phyloP scores from a whole-genome alignment of 176 grass and related monocot species.

The Phragmites australis region DNA sequence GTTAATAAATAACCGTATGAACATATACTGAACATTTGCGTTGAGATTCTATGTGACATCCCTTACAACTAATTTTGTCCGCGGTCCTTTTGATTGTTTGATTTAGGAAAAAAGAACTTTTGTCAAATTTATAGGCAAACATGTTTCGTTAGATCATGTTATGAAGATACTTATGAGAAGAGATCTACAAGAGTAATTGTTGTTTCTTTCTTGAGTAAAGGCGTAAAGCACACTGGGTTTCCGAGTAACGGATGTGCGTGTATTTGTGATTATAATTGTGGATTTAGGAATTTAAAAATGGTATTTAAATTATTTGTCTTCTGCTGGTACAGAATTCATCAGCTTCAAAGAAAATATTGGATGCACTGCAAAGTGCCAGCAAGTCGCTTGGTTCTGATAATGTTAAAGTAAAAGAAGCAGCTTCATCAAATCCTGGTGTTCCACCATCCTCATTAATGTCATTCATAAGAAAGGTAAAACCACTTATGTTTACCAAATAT shows the following conservation, averaged over 20 bases:
- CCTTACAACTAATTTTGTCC: not conserved
- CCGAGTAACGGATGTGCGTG: not conserved
- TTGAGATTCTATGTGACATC: not conserved
- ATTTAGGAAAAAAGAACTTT: not conserved
- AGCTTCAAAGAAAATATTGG: slow-evolving; percentile 67
- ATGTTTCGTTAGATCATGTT: slow-evolving; percentile 21
- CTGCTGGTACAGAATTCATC: slow-evolving; percentile 60
- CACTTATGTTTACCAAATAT: slow-evolving; percentile 27
- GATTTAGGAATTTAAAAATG: not conserved
- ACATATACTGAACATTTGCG: not conserved
- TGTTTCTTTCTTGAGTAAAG: slow-evolving; percentile 8
- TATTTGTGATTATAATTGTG: not conserved
- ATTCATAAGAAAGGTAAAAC: slow-evolving; percentile 79
- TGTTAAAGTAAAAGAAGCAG: slow-evolving; percentile 76
- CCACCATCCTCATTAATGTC: slow-evolving; percentile 93
- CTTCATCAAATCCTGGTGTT: slow-evolving; percentile 80
- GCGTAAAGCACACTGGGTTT: not conserved
- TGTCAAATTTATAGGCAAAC: slow-evolving; percentile 1
- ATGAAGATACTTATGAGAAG: slow-evolving; percentile 8
- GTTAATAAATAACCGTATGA: not conserved
- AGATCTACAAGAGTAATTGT: slow-evolving; percentile 15
- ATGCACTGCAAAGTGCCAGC: slow-evolving; percentile 75
- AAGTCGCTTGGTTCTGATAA: slow-evolving; percentile 84
- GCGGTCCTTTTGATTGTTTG: not conserved
- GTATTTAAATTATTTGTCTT: slow-evolving; percentile 17